A percentile compares a stretch with the other conserved stretches of the same genome.
Evolutionary conservation across 1,284 basidiomycete species (phyloP).

Genomic region (Leccinum cinnamomeum): DNA sequence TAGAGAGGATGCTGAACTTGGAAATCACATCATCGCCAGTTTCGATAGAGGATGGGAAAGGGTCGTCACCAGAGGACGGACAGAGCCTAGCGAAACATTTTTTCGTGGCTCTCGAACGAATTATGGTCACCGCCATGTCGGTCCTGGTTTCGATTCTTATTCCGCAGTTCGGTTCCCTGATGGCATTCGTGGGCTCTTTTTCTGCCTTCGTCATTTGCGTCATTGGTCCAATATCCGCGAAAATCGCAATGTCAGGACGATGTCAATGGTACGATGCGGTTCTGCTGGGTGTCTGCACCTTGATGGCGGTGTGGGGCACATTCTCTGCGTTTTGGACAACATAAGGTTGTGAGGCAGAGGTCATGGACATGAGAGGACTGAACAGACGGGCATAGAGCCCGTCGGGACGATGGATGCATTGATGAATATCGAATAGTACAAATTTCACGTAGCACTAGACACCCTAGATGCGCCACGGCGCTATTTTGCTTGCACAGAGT

Average conservation of each 20-base stretch:
- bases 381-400: background rate
- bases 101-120: constrained; percentile 57
- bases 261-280: constrained; percentile 52
- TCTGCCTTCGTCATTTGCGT: constrained; percentile 83
- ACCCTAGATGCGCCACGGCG: background rate
- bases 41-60: constrained; percentile 39
- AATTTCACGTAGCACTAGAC: background rate
- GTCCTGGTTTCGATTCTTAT: constrained; percentile 75
- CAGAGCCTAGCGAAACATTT: constrained; percentile 39
- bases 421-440: too few species aligned
- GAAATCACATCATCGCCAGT: constrained; percentile 43
- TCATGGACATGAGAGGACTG: background rate
- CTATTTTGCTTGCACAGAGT: constrained; percentile 51
- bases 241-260: constrained; percentile 54
- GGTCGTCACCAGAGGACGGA: constrained; percentile 15
- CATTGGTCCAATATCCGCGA: constrained; percentile 73
- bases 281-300: constrained; percentile 54
- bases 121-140: constrained; percentile 57
- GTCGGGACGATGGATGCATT: background rate
- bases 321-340: constrained; percentile 57
- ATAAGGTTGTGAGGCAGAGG: constrained; percentile 14
- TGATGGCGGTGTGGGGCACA: constrained; percentile 82
- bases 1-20: constrained; percentile 74
- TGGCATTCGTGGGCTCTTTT: constrained; percentile 90
- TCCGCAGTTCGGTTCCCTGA: constrained; percentile 85